Base-by-base conservation (phyloP, 169 alveolate species). In the Cryptosporidium parvum region DNA sequence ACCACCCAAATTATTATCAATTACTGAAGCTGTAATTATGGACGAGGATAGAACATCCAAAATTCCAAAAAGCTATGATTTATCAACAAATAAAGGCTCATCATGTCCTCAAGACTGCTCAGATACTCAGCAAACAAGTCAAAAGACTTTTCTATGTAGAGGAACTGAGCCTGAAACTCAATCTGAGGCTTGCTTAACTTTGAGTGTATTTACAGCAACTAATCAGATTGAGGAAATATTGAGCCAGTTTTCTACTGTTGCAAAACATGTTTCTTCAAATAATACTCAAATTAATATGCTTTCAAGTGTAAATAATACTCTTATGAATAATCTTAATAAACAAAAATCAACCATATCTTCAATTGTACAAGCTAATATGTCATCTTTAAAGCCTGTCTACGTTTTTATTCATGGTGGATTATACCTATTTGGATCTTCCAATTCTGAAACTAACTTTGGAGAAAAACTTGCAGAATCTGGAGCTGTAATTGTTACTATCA, bases 401-500 rank as follows among this genome's bases (percentile, higher is more conserved):
- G 89, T 80, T 23, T 80, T 62, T 67, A 37, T 80, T 23, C 89
- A 80, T 31, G 89, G 89, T 21, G 89, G 89, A 21, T 48, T 80
- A 29, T 80, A 80, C 48, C 33, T 80, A 26, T 44, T 80, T 51
- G 89, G 89, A 3, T 80, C 89, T 12, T 80, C 89, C 23, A 80
- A 67, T 51, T 62, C 89, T 4, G 89, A 80, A 29, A 61, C 65
- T 14, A 61, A 80, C 52, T 23, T 45, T 23, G 89, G 89, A 23
- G 89, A 80, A 44, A 80, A 62, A 16, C 75, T 80, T 3, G 89
- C 89, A 2, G 89, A 80, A n/a, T 80, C 89, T 45, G 89, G 89
- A 37, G 85, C 87, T 18, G 86, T 93, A 48, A 84, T 91, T 59
- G 85, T 93, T 53, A 91, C 92, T 12, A 69, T 91, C 18, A 91